These are phyloP conservation scores for Dendrostoma leiphaemia DNA, from an alignment of 2,329 filamentous ascomycete species.

Conservation along the genomic window DNA sequence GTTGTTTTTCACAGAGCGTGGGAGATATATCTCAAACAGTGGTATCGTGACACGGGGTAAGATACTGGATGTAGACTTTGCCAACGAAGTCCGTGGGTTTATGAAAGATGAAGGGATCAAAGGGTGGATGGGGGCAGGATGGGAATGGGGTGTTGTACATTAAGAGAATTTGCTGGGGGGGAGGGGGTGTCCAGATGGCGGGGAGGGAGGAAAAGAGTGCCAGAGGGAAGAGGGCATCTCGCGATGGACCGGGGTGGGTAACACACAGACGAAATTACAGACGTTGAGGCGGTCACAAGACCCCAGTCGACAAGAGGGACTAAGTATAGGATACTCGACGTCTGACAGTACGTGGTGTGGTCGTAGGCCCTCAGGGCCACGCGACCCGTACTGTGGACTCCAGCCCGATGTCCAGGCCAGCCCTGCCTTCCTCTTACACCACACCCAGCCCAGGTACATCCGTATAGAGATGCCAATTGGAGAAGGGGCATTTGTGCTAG, in stretches of 20 bases:
- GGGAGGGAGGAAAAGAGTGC: conserved; percentile 17
- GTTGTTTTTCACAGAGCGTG: conserved; percentile 4
- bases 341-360: background rate
- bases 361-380: background rate
- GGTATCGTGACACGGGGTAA: conserved; percentile 22
- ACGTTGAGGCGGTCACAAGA: conserved; percentile 3
- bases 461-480: background rate
- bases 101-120: conserved; percentile 11
- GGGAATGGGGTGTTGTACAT: conserved; percentile 16
- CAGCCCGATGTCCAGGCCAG: background rate
- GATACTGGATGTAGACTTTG: conserved; percentile 42
- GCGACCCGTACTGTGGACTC: background rate
- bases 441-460: too few relatives aligned
- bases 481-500: too few relatives aligned
- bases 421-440: conserved; percentile 4
- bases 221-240: background rate
- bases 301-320: conserved; percentile 2
- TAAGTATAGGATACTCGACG: background rate
- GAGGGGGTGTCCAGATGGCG: conserved; percentile 12
- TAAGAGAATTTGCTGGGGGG: background rate
- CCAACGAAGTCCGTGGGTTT: conserved; percentile 50
- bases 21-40: conserved; percentile 17
- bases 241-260: conserved; percentile 3
- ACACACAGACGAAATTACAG: conserved; percentile 17
- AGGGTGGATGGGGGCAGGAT: conserved; percentile 17